Evolutionary conservation across 768 basidiomycete species (phyloP).

Genomic region (Auriscalpium vulgare): DNA sequence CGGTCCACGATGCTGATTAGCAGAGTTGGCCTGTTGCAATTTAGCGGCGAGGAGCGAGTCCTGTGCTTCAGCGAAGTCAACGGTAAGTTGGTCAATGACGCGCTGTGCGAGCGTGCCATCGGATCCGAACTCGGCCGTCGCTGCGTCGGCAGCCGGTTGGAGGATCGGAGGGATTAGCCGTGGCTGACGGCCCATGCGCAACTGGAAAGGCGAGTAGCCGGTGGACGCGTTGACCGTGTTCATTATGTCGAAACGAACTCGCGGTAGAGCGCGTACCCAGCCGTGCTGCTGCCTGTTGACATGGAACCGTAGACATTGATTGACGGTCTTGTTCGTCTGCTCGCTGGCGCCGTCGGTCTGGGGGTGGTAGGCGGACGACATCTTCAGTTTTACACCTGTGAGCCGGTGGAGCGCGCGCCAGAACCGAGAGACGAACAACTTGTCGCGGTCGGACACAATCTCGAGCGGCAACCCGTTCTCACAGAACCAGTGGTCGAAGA

Average conservation of each 20-base stretch:
- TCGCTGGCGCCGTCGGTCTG: constrained; percentile 30
- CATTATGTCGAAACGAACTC: constrained; percentile 20
- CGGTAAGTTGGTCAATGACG: background rate
- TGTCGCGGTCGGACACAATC: too few relatives aligned
- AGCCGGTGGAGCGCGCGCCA: constrained; percentile 23
- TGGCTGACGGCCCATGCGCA: constrained; percentile 11
- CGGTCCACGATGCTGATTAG: constrained; percentile 18
- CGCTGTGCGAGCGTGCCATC: background rate
- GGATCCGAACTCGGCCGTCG: too few relatives aligned
- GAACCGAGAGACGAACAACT: constrained; percentile 22
- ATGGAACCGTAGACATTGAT: constrained; percentile 16
- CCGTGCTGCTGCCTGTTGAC: constrained; percentile 16
- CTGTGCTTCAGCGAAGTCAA: constrained; percentile 22
- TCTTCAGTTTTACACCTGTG: constrained; percentile 22
- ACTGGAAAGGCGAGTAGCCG: constrained; percentile 18
- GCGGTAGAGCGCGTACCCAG: constrained; percentile 12
- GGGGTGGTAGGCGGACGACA: constrained; percentile 30
- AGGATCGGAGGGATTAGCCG: constrained; percentile 14
- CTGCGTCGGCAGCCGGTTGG: too few relatives aligned
- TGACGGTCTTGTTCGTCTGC: constrained; percentile 21
- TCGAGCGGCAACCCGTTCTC: constrained; percentile 21
- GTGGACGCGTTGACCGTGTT: constrained; percentile 19
- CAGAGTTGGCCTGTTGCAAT: constrained; percentile 18
- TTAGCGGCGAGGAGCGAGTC: constrained; percentile 27
- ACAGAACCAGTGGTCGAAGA: constrained; percentile 25